These are phyloP conservation scores for Botrytis hyacinthi DNA, from an alignment of 2,329 filamentous ascomycete genomes.

Conservation along the genomic window DNA sequence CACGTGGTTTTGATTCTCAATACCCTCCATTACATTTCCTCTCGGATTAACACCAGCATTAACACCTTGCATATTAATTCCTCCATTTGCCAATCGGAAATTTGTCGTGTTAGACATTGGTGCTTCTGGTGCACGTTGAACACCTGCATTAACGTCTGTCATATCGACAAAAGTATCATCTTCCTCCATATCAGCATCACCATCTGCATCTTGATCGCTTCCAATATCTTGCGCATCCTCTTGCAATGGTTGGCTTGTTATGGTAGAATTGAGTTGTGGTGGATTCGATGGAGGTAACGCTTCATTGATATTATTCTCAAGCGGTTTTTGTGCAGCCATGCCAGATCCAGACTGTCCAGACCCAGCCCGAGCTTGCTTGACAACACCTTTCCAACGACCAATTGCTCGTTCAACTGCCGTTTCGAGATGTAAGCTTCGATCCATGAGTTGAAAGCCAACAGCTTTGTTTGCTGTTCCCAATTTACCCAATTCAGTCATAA, in stretches of 20 bases:
- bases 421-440: constrained; percentile 52
- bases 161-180: constrained; percentile 55
- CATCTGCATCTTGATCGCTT: constrained; percentile 34
- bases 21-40: constrained; percentile 28
- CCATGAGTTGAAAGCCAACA: constrained; percentile 50
- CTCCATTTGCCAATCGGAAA: constrained; percentile 32
- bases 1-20: constrained; percentile 29
- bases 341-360: constrained; percentile 38
- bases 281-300: constrained; percentile 11
- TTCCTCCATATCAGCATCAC: constrained; percentile 49
- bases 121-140: constrained; percentile 27
- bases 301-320: constrained; percentile 37
- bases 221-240: constrained; percentile 24
- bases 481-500: constrained; percentile 50
- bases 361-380: constrained; percentile 49
- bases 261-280: constrained; percentile 11
- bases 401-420: constrained; percentile 55
- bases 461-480: constrained; percentile 43
- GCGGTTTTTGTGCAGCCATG: constrained; percentile 50
- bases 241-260: constrained; percentile 10
- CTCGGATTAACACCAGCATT: constrained; percentile 20
- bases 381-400: constrained; percentile 60
- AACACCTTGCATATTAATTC: constrained; percentile 21
- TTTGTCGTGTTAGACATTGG: constrained; percentile 25
- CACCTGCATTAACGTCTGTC: constrained; percentile 29